Evolutionary conservation across 2,329 filamentous ascomycete species (phyloP).

Genomic region (Ophiocordyceps australis): DNA sequence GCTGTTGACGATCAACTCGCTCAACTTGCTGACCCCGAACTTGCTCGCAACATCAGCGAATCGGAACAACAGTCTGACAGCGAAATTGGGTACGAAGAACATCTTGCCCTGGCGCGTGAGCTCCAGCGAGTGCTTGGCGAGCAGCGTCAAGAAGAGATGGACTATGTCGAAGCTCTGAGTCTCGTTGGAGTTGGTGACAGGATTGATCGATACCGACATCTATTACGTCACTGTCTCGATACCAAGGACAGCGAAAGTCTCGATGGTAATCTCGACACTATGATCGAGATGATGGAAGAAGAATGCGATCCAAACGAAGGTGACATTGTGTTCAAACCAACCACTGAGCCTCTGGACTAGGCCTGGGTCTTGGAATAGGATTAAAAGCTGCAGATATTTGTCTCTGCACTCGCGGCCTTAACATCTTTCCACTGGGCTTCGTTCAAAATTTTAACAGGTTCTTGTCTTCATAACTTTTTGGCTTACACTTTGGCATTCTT

Average conservation of each 20-base stretch:
- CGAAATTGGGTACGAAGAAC: conserved; percentile 32
- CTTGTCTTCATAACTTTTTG: too few relatives aligned
- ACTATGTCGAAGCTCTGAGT: conserved; percentile 51
- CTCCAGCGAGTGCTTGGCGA: conserved; percentile 38
- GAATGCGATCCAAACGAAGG: conserved; percentile 27
- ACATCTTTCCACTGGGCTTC: too few relatives aligned
- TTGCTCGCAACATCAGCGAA: conserved; percentile 32
- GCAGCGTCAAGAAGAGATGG: conserved; percentile 41
- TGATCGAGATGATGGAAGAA: conserved; percentile 46
- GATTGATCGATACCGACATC: conserved; percentile 53
- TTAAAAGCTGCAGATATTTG: too few relatives aligned
- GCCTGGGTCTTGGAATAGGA: too few relatives aligned
- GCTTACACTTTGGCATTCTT: too few relatives aligned
- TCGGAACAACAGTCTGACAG: conserved; percentile 2
- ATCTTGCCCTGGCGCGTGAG: conserved; percentile 37
- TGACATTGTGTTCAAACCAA: conserved; percentile 12
- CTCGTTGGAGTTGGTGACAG: conserved; percentile 55
- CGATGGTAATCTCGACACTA: conserved; percentile 42
- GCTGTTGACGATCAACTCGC: conserved; percentile 30
- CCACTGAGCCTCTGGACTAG: too few relatives aligned
- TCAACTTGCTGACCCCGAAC: too few relatives aligned
- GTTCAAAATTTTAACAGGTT: too few relatives aligned
- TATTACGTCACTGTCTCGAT: conserved; percentile 51
- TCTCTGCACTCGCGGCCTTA: too few relatives aligned
- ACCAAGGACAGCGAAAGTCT: conserved; percentile 49